phyloP scores from a whole-genome alignment of 331 rosid genomes.

The Arachis monticola region DNA sequence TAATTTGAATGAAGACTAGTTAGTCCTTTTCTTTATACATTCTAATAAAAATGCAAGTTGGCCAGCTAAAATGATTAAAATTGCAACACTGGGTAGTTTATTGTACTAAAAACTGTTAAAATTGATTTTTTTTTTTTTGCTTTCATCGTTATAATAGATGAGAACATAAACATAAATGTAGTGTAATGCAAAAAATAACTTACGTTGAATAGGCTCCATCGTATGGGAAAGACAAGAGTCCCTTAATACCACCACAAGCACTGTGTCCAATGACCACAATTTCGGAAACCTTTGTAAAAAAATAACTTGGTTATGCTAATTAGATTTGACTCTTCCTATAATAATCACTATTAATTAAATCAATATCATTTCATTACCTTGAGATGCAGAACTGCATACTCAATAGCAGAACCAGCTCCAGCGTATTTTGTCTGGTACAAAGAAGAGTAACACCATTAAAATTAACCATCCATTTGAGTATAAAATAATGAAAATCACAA shows the following conservation, averaged over 20 bases:
- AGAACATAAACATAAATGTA: too few species aligned
- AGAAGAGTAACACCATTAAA: conserved; percentile 1
- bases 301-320: neutral
- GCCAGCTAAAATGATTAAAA: neutral
- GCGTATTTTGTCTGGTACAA: conserved; percentile 58
- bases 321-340: neutral
- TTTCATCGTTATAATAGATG: neutral
- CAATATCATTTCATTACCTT: conserved; percentile 55
- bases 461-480: neutral
- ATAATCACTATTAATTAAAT: neutral
- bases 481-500: neutral
- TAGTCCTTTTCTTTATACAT: neutral
- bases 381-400: conserved; percentile 87
- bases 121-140: neutral
- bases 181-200: too few species aligned
- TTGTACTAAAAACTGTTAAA: neutral
- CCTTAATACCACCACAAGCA: conserved; percentile 98
- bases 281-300: conserved; percentile 60
- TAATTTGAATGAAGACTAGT: neutral
- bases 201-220: conserved; percentile 74
- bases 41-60: neutral
- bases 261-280: conserved; percentile 99
- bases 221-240: conserved; percentile 73
- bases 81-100: neutral
- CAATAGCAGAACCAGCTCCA: conserved; percentile 86